Percentiles rank a stretch among this genome's conserved stretches.
Conservation (phyloP, 2,329 filamentous ascomycete species). For the Cephalotrichum gorgonifer region DNA sequence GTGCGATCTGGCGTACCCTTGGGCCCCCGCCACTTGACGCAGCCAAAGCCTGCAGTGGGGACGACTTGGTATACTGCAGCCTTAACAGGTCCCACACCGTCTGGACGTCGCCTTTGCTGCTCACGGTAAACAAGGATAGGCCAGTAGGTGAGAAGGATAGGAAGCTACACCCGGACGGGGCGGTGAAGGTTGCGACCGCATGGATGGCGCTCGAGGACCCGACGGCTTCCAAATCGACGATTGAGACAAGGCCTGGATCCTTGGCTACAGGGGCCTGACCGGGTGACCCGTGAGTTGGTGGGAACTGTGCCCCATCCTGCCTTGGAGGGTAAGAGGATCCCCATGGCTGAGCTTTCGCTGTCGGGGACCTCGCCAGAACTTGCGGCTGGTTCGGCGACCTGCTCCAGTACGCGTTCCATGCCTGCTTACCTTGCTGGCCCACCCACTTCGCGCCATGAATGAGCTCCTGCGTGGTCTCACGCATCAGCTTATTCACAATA, state of each 20-base stretch:
- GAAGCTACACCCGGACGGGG: constrained; percentile 68
- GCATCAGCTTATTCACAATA: constrained; percentile 65
- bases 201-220: constrained; percentile 40
- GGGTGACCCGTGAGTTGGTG: constrained; percentile 60
- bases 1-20: constrained; percentile 71
- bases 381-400: constrained; percentile 34
- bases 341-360: constrained; percentile 36
- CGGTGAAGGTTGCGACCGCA: constrained; percentile 60
- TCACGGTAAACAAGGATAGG: constrained; percentile 65
- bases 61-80: constrained; percentile 52
- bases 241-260: constrained; percentile 65
- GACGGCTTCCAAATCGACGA: constrained; percentile 59
- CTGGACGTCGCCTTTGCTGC: constrained; percentile 74
- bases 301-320: constrained; percentile 48
- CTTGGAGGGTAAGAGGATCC: constrained; percentile 30
- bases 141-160: constrained; percentile 69
- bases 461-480: constrained; percentile 69
- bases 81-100: constrained; percentile 72
- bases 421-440: constrained; percentile 65
- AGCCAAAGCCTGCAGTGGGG: constrained; percentile 42
- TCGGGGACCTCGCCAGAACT: constrained; percentile 30
- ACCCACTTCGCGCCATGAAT: constrained; percentile 68
- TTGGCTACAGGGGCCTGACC: constrained; percentile 42
- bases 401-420: constrained; percentile 76
- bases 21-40: constrained; percentile 29